Evolutionary conservation across 495 filamentous ascomycete genomes (phyloP).

Genomic region (Aspergillus bertholletiae): DNA sequence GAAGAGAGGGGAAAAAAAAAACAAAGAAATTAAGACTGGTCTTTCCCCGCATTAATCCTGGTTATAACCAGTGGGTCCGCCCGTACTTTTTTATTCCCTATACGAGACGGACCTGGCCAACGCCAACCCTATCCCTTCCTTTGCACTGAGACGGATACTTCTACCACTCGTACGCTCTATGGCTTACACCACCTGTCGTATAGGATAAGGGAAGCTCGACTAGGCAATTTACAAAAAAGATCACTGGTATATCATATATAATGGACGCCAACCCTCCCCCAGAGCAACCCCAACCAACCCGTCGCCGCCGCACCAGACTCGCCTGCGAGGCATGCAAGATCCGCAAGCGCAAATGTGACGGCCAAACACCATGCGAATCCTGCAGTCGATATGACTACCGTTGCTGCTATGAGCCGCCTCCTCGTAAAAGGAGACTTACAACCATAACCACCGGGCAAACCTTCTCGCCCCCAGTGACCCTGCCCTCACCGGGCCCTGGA

Average conservation of each 20-base stretch:
- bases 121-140: not conserved
- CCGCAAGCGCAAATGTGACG: slow-evolving; percentile 39
- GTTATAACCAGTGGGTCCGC: not conserved
- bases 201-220: too few relatives aligned
- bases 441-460: not conserved
- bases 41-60: not conserved
- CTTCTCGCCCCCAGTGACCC: not conserved
- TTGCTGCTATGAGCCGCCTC: slow-evolving; percentile 22
- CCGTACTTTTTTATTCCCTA: not conserved
- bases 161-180: too few relatives aligned
- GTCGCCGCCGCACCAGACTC: not conserved
- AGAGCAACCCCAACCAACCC: not conserved
- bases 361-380: slow-evolving; percentile 26
- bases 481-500: slow-evolving; percentile 1
- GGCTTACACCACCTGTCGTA: too few relatives aligned
- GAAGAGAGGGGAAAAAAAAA: not conserved
- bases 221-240: too few relatives aligned
- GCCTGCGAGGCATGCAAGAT: slow-evolving; percentile 35
- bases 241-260: not conserved
- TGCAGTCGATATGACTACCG: slow-evolving; percentile 32
- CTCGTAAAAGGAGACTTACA: slow-evolving; percentile 5
- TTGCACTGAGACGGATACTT: too few relatives aligned
- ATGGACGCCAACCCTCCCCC: not conserved
- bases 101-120: not conserved
- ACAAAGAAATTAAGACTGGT: not conserved